Conservation (phyloP, 495 filamentous ascomycete genomes). For the Hypoxylon trugodes region DNA sequence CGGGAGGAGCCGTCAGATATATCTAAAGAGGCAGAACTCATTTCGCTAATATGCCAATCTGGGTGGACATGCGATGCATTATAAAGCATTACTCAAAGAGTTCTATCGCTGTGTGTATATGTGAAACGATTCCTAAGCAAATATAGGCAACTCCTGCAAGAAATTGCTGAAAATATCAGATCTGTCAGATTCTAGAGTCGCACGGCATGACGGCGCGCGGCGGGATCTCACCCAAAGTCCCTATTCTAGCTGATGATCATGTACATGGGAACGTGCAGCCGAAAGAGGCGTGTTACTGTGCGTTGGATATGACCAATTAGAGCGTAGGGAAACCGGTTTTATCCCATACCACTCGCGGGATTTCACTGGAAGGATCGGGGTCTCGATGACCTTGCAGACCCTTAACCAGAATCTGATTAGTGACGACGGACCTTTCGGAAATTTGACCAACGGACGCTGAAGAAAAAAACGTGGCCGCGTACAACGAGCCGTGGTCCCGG, state of each 20-base stretch:
- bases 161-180: not conserved
- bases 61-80: no score
- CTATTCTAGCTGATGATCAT: not conserved
- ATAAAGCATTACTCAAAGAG: no score
- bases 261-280: conserved; percentile 7
- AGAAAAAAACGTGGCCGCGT: conserved; percentile 30
- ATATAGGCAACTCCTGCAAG: conserved; percentile 9
- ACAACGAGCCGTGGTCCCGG: conserved; percentile 16
- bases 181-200: conserved; percentile 12
- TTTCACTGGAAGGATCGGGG: conserved; percentile 23
- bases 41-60: no score
- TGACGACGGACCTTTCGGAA: conserved; percentile 28
- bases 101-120: no score
- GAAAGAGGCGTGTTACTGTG: not conserved
- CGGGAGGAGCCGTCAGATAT: no score
- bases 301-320: conserved; percentile 4
- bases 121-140: conserved; percentile 1
- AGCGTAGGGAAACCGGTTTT: not conserved
- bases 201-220: conserved; percentile 7
- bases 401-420: conserved; percentile 13
- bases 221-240: conserved; percentile 4
- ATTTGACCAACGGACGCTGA: conserved; percentile 7
- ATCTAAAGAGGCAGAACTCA: no score
- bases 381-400: conserved; percentile 21
- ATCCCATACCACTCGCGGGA: not conserved